A percentile compares a stretch with the other conserved stretches of the same genome.
These are phyloP conservation scores for Suillus subaureus DNA, from an alignment of 768 basidiomycete genomes.

Conservation along the genomic window DNA sequence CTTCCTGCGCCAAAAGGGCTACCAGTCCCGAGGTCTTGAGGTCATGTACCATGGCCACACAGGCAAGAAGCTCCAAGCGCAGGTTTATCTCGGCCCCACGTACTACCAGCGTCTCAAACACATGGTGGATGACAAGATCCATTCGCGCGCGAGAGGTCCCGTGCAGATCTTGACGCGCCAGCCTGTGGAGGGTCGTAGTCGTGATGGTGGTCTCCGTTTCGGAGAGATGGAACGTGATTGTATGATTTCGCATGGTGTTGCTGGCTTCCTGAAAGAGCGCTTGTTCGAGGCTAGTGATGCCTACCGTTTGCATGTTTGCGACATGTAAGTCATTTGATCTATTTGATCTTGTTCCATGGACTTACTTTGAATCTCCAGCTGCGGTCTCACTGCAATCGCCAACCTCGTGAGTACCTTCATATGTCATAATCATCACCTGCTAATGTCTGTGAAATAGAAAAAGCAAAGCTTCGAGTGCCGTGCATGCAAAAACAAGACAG, in stretches of 20 bases:
- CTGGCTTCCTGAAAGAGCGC: slow-evolving; percentile 96
- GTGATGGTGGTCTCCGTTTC: slow-evolving; percentile 98
- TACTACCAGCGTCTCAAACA: slow-evolving; percentile 99
- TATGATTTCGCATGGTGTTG: slow-evolving; percentile 99
- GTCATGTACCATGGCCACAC: slow-evolving; percentile 99
- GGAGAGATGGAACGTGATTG: slow-evolving; percentile 99
- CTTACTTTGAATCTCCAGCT: slow-evolving; percentile 47
- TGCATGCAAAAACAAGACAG: slow-evolving; percentile 96
- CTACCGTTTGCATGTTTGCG: slow-evolving; percentile 94
- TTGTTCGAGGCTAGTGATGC: slow-evolving; percentile 93
- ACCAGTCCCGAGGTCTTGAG: slow-evolving; percentile 96
- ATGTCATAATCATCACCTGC: slow-evolving; percentile 6
- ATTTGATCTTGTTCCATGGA: neutral
- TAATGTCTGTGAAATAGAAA: slow-evolving; percentile 53
- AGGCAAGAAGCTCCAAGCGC: slow-evolving; percentile 96
- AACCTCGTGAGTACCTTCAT: slow-evolving; percentile 69
- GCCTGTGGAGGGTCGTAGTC: slow-evolving; percentile 97
- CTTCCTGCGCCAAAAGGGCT: slow-evolving; percentile 85
- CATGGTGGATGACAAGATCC: slow-evolving; percentile 99
- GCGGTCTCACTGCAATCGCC: slow-evolving; percentile 95
- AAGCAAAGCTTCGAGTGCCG: slow-evolving; percentile 99
- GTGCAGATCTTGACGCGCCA: slow-evolving; percentile 97
- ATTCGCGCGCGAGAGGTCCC: slow-evolving; percentile 95
- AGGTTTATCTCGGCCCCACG: slow-evolving; percentile 97
- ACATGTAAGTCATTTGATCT: slow-evolving; percentile 66